Conservation (phyloP, 1,284 basidiomycete species). For the Marasmius fiardii region DNA sequence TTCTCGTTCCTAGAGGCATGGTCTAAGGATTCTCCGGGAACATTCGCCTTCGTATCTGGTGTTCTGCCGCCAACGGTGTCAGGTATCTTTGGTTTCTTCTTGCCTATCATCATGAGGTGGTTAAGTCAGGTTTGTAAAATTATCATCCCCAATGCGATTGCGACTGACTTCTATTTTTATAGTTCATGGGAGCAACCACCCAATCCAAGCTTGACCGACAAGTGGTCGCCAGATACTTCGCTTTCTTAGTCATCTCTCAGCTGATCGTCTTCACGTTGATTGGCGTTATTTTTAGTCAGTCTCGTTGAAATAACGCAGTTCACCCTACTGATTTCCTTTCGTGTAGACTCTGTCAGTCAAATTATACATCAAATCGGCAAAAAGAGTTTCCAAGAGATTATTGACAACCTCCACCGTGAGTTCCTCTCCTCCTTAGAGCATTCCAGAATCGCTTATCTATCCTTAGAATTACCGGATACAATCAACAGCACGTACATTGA, state of each 20-base stretch:
- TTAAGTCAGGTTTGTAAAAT: conserved; percentile 42
- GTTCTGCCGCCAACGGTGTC: conserved; percentile 84
- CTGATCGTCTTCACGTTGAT: conserved; percentile 90
- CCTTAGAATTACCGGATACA: conserved; percentile 58
- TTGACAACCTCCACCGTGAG: conserved; percentile 65
- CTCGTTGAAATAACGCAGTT: not conserved
- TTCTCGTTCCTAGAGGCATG: conserved; percentile 69
- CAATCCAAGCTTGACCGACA: conserved; percentile 83
- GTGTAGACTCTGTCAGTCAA: conserved; percentile 57
- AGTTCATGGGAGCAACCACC: conserved; percentile 79
- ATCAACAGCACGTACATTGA: conserved; percentile 83
- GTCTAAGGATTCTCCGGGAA: conserved; percentile 52
- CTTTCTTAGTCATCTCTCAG: conserved; percentile 89
- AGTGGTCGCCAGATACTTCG: conserved; percentile 87
- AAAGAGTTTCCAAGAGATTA: conserved; percentile 66
- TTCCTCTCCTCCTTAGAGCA: conserved; percentile 6
- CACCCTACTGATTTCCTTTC: not conserved
- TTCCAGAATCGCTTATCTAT: conserved; percentile 7
- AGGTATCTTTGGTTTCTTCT: conserved; percentile 85
- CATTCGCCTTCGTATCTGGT: conserved; percentile 82
- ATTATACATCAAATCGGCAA: conserved; percentile 71
- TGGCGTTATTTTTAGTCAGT: conserved; percentile 81
- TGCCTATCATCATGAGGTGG: conserved; percentile 86
- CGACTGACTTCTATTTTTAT: conserved; percentile 12
- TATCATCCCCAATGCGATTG: not conserved